Evolutionary conservation across 2,329 filamentous ascomycete genomes (phyloP), one percentile per base, ranked within the genome.

Genomic region (Harringtonia aguacate): DNA sequence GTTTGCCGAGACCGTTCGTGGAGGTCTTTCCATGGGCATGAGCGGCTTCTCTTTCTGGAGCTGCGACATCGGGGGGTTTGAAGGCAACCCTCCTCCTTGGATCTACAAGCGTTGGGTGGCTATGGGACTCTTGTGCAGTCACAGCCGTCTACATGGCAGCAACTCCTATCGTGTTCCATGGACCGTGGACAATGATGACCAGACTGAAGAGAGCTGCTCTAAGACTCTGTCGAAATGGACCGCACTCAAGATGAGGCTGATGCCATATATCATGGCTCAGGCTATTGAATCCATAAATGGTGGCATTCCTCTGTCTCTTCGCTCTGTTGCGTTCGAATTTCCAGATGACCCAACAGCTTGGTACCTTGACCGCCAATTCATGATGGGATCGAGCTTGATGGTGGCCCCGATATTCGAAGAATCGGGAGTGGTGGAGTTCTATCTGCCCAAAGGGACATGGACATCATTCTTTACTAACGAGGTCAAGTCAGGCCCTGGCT

Each of bases 41-140:
- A 52, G 49, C 14, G 56, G 55, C 4, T 58, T 57, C 38, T 49
- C 51, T n/a, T 59, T 56, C 46, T 59, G 57, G 57, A 52, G 49
- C 27, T 53, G 56, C 44, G 57, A 59, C 48, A 59, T 58, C 30
- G 56, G 56, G 38, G 56, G 57, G 14, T 82, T 86, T 52, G 82
- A 86, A 55, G 82, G 82, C 3, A 72, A 62, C 4, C 81, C 82
- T 4, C 71, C 69, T 3, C 78, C 76, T 0, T 79, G 77, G 65
- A 74, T 86, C 53, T 86, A 86, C 62, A 86, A 86, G 63, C 76
- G 82, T 39, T 86, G 82, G 82, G 80, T 86, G 7, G 80, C 80
- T n/a, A 84, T 86, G 58, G 82, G 82, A 0, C 68, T 86, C 2
- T 62, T 86, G 34, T 84, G 79, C 52, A 77, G 75, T 10, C 82